phyloP scores from a whole-genome alignment of 495 filamentous ascomycete species.

The Durotheca rogersii region DNA sequence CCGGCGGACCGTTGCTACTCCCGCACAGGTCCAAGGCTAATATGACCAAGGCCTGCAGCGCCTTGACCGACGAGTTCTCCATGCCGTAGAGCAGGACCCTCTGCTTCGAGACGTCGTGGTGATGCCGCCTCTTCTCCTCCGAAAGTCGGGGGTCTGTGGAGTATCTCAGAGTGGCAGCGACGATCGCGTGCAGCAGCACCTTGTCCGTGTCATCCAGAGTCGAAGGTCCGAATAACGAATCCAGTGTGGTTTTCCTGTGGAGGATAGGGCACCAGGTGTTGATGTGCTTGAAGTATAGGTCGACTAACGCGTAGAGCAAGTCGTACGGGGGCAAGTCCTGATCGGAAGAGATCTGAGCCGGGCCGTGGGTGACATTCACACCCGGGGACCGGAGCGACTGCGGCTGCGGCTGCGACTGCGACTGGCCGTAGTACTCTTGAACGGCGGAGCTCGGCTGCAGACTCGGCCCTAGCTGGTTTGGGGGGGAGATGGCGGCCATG shows the following conservation, averaged over 20 bases:
- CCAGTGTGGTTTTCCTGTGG: constrained; percentile 74
- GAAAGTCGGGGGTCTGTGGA: constrained; percentile 72
- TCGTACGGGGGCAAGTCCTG: constrained; percentile 84
- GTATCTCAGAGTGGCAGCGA: constrained; percentile 81
- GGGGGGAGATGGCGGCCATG: constrained; percentile 40
- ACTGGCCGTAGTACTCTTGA: constrained; percentile 51
- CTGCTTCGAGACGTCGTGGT: constrained; percentile 77
- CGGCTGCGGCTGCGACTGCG: constrained; percentile 34
- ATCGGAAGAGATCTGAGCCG: constrained; percentile 54
- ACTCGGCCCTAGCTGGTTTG: constrained; percentile 34
- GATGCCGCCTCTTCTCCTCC: constrained; percentile 66
- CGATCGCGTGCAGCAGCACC: constrained; percentile 81
- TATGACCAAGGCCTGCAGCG: constrained; percentile 81
- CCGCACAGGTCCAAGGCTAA: constrained; percentile 77
- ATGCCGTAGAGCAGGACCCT: constrained; percentile 81
- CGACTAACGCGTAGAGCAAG: constrained; percentile 74
- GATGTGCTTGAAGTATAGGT: constrained; percentile 88
- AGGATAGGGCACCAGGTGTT: constrained; percentile 91
- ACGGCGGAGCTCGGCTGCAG: constrained; percentile 33
- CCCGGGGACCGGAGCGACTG: constrained; percentile 48
- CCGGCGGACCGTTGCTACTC: constrained; percentile 78
- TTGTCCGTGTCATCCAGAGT: constrained; percentile 76
- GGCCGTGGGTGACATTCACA: constrained; percentile 39
- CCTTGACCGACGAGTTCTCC: constrained; percentile 85
- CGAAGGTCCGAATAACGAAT: constrained; percentile 76